Percentiles rank a stretch among this genome's conserved stretches.
Evolutionary conservation across 768 basidiomycete species (phyloP).

Genomic region (Leucosporidium yakuticum): DNA sequence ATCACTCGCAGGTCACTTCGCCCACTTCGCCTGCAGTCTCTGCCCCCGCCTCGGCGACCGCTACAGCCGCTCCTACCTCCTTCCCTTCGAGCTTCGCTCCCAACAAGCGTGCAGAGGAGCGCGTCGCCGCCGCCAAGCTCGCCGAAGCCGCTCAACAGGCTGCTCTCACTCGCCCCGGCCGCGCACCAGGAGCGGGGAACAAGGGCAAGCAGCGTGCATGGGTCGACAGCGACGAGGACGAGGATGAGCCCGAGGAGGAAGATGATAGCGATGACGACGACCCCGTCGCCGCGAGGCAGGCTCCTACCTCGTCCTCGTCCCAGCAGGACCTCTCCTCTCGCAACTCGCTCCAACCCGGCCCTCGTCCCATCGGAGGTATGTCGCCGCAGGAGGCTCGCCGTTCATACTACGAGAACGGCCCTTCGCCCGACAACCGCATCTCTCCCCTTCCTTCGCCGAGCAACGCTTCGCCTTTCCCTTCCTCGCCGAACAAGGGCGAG

Average conservation of each 20-base stretch:
- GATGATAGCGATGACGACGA: slow-evolving; percentile 34
- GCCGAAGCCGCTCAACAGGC: slow-evolving; percentile 71
- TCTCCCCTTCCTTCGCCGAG: slow-evolving; percentile 40
- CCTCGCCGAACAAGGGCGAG: slow-evolving; percentile 8
- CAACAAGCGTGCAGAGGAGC: slow-evolving; percentile 72
- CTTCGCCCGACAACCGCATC: slow-evolving; percentile 65
- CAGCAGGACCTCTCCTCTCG: neutral
- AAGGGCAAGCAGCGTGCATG: slow-evolving; percentile 69
- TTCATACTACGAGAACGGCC: slow-evolving; percentile 29
- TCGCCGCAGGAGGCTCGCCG: slow-evolving; percentile 9
- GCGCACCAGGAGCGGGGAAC: slow-evolving; percentile 43
- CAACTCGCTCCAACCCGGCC: neutral
- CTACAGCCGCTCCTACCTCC: slow-evolving; percentile 42
- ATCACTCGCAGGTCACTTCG: too few species aligned
- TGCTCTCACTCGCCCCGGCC: slow-evolving; percentile 47
- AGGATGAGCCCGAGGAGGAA: slow-evolving; percentile 45
- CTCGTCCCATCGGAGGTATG: neutral
- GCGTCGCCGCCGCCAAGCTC: slow-evolving; percentile 75
- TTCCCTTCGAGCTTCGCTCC: slow-evolving; percentile 84
- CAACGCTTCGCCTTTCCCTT: slow-evolving; percentile 36
- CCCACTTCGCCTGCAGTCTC: too few species aligned
- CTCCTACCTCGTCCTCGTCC: neutral
- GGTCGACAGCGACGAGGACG: slow-evolving; percentile 69
- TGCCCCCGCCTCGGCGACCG: slow-evolving; percentile 15
- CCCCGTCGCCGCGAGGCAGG: neutral